Evolutionary conservation across 805 yeast genomes (phyloP), one percentile per base, ranked within the genome.

Genomic region (Hanseniaspora singularis): DNA sequence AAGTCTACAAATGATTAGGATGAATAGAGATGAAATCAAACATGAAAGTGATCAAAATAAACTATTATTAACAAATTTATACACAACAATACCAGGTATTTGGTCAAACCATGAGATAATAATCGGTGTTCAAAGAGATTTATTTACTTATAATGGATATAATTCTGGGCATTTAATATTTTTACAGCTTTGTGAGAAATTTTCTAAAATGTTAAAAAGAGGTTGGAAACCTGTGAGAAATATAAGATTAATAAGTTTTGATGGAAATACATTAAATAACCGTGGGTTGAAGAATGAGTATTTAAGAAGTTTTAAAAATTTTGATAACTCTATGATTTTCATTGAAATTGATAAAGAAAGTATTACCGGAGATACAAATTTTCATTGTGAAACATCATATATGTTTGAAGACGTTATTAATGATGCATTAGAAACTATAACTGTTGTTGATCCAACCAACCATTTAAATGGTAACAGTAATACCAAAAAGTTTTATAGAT

Each of bases 191-290:
- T 70, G 76, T 1, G 59, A 79, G 40, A 76, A 76, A 0, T 62
- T 75, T 33, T 65, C 71, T 9, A 63, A 63, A 14, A 57, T 77
- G 38, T 53, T 61, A 7, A 59, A 65, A 38, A 57, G 62, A 5
- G 81, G 81, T 1, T 84, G 88, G 88, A 73, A 71, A 55, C 94
- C 94, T 10, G 59, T 73, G 42, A 67, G 92, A 55, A 74, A 87
- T 0, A 77, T 85, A 20, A 68, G 74, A 46, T 66, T 85, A 38
- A 79, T 80, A 0, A 76, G 83, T 24, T 85, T 87, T 87, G 94
- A 85, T 61, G 94, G 84, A 30, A 87, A 78, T 53, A 85, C 79
- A 56, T 73, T 73, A 51, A 89, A 82, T 0, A 64, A 77, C 46
- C 53, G 84, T 26, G 95, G 95, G 1, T 76, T 87, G 0, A 42